Evolutionary conservation across 345 rosid genomes (phyloP), one percentile per base, ranked within the genome.

Genomic region (Camelina laxa): DNA sequence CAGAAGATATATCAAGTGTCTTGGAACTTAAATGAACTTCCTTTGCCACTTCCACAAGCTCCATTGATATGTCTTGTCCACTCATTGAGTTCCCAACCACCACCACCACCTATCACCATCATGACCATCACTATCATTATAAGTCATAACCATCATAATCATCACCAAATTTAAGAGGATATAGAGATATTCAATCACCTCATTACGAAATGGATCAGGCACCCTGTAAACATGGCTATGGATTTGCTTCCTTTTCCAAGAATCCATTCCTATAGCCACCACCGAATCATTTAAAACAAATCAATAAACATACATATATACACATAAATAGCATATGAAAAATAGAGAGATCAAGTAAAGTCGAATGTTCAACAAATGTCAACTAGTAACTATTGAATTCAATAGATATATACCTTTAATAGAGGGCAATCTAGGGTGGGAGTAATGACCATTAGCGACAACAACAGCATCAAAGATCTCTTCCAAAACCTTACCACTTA

Each of bases 11-110:
- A 17, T 80, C 76, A 60, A 79, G 83, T 22, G 94, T 82, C 72
- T 83, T 90, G 59, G 94, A 72, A 79, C 94, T 92, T 5, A 92
- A 81, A 56, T 90, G 88, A 49, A 90, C 89, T 84, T 90, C 86
- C 69, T 82, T 88, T 60, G 97, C 92, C 60, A 91, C 89, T 71
- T 81, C 85, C 49, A 82, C 89, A 54, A 89, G 86, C 88, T 91
- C 98, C 87, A 91, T 86, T 64, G 96, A 88, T 86, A 91, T 84
- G 78, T 94, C 98, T 80, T 89, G 94, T 35, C 96, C 98, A 35
- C 98, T 91, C 76, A 82, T 69, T 14, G 97, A 89, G 67, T 81
- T 89, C 22, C 96, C 98, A 75, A 94, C 87, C 4, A 91, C 85
- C 73, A 91, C 96, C 38, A 94, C 96, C 9, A 86, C 89, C 96